A percentile compares a stretch with the other conserved stretches of the same genome.
phyloP scores from a whole-genome alignment of 75 land plant species.

The Chamaecyparis obtusa region DNA sequence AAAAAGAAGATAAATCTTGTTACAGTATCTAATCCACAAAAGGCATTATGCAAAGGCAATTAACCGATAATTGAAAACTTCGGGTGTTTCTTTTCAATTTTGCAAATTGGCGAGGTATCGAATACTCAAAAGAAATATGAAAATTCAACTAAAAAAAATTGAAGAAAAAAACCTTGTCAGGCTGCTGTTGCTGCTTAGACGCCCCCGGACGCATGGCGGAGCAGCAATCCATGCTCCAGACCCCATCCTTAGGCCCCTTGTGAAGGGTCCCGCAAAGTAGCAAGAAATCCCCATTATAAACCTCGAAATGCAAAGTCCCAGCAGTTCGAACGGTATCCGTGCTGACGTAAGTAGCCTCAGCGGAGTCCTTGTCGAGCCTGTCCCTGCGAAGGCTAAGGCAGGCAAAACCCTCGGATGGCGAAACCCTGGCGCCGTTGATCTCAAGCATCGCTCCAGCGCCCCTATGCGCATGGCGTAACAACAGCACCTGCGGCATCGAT shows the following conservation, averaged over 20 bases:
- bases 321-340: conserved; percentile 73
- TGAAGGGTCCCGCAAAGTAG: conserved; percentile 66
- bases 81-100: neutral
- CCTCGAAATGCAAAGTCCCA: conserved; percentile 69
- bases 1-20: too few species aligned
- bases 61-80: too few species aligned
- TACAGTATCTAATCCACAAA: too few species aligned
- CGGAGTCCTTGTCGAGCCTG: conserved; percentile 72
- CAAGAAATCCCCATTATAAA: conserved; percentile 51
- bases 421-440: conserved; percentile 66
- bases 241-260: conserved; percentile 38
- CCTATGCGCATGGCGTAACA: conserved; percentile 58
- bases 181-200: conserved; percentile 33
- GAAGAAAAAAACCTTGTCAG: neutral
- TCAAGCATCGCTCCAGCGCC: conserved; percentile 66
- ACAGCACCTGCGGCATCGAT: conserved; percentile 38
- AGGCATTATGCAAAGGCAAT: too few species aligned
- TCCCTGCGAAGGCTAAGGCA: conserved; percentile 59
- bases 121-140: neutral
- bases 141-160: too few species aligned
- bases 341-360: conserved; percentile 82
- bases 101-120: neutral
- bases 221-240: conserved; percentile 79
- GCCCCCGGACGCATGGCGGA: conserved; percentile 39
- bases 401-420: conserved; percentile 49